Evolutionary conservation across 371 early-diverging fungal species (phyloP), one percentile per base, ranked within the genome.

Genomic region (Cokeromyces recurvatus): DNA sequence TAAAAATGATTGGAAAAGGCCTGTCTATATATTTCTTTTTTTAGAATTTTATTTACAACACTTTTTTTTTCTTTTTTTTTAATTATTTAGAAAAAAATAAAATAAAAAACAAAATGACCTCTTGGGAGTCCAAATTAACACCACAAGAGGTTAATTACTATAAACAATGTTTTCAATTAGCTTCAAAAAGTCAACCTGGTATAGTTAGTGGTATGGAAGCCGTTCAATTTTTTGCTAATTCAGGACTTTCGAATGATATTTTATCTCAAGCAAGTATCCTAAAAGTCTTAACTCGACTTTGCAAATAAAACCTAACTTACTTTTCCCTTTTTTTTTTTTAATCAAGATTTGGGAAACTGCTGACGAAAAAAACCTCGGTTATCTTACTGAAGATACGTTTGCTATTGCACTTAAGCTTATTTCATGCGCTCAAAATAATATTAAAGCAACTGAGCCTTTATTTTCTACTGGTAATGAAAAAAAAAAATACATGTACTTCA

Each of bases 141-240:
- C 53, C 74, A 23, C 76, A 77, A 38, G 94, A 93, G 57, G 67
- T 70, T 39, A 50, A 60, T 29, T 70, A 67, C 1, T 90, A 85
- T 65, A 70, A 66, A 12, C 66, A 86, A 32, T 53, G 84, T 8
- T 90, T 87, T 54, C 55, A 73, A 31, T 51, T 68, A 7, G 85
- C 83, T 2, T 86, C 84, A 53, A 59, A 55, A 14, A 66, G 68
- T n/a, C 68, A 73, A 24, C 72, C 74, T 22, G 85, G 84, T 4
- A 48, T 69, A 22, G 66, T 94, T 14, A 71, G 71, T 14, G 86
- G 91, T 10, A 57, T 73, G 16, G 74, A 77, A 43, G 90, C 91
- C 14, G 90, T 87, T 10, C 78, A 80, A 7, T 90, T 92, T 57
- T 79, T 92, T 63, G 76, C 77, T 38, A 87, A 83, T 57, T 89